phyloP scores from a whole-genome alignment of 139 green algal species.

The Volvox reticuliferus region DNA sequence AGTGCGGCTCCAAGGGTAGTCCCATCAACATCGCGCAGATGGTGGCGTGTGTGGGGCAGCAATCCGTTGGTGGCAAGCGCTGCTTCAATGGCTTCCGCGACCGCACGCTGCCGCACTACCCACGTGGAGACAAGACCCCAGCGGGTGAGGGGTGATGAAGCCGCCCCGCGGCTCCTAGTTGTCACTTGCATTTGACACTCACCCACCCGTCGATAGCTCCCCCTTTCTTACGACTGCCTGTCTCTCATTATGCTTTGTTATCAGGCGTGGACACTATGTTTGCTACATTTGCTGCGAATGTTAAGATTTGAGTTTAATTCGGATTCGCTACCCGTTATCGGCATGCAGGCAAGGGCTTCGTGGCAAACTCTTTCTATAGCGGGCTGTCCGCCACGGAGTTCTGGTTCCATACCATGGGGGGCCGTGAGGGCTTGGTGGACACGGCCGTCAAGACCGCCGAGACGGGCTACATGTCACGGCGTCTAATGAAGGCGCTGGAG shows the following conservation, averaged over 20 bases:
- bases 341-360: conserved; percentile 92
- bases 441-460: conserved; percentile 99
- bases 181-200: not conserved
- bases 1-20: conserved; percentile 95
- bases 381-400: conserved; percentile 97
- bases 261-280: too few species aligned
- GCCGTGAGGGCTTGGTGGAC: conserved; percentile 95
- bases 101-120: conserved; percentile 95
- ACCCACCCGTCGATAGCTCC: not conserved
- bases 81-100: conserved; percentile 94
- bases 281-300: too few species aligned
- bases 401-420: conserved; percentile 99
- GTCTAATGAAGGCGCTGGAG: conserved; percentile 99
- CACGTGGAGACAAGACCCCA: conserved; percentile 67
- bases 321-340: too few species aligned
- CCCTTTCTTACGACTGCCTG: too few species aligned
- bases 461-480: conserved; percentile 97
- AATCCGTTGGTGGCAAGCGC: conserved; percentile 93
- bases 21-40: conserved; percentile 99
- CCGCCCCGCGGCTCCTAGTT: too few species aligned
- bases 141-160: conserved; percentile 7
- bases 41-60: conserved; percentile 98
- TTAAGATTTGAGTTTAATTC: too few species aligned
- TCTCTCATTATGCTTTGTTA: too few species aligned
- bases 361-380: conserved; percentile 96